A percentile compares a stretch with the other conserved stretches of the same genome.
Evolutionary conservation across 768 basidiomycete genomes (phyloP).

Genomic region (Inosperma sp.): DNA sequence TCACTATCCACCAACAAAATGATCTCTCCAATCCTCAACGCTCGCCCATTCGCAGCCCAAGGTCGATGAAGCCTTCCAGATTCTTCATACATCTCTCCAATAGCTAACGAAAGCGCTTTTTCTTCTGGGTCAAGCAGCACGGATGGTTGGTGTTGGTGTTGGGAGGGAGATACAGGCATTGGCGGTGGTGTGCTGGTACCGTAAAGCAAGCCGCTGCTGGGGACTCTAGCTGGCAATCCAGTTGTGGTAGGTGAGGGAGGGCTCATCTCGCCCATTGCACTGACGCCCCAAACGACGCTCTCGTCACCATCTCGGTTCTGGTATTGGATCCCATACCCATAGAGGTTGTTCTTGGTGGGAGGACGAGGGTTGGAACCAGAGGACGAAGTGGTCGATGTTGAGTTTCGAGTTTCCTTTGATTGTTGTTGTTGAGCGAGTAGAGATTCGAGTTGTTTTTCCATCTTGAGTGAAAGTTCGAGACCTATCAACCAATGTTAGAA

Average conservation of each 20-base stretch:
- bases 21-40: slow-evolving; percentile 68
- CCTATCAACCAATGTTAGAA: neutral
- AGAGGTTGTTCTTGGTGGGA: neutral
- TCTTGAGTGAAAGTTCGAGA: slow-evolving; percentile 62
- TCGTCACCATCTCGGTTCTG: slow-evolving; percentile 64
- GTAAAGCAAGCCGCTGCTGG: no score
- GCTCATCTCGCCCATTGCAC: neutral
- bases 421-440: neutral
- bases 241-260: neutral
- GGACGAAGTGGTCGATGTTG: no score
- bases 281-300: slow-evolving; percentile 26
- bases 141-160: slow-evolving; percentile 14
- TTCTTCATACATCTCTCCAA: slow-evolving; percentile 67
- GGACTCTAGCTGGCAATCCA: no score
- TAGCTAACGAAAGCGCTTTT: slow-evolving; percentile 62
- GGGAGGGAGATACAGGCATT: slow-evolving; percentile 17
- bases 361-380: no score
- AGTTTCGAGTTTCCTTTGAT: no score
- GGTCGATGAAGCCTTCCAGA: slow-evolving; percentile 44
- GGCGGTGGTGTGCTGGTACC: slow-evolving; percentile 6
- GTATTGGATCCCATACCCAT: slow-evolving; percentile 55
- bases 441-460: slow-evolving; percentile 43
- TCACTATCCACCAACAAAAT: slow-evolving; percentile 79
- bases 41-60: slow-evolving; percentile 71
- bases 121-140: slow-evolving; percentile 49